Base-by-base conservation (phyloP, 805 yeast species). In the Myxozyma neglecta region DNA sequence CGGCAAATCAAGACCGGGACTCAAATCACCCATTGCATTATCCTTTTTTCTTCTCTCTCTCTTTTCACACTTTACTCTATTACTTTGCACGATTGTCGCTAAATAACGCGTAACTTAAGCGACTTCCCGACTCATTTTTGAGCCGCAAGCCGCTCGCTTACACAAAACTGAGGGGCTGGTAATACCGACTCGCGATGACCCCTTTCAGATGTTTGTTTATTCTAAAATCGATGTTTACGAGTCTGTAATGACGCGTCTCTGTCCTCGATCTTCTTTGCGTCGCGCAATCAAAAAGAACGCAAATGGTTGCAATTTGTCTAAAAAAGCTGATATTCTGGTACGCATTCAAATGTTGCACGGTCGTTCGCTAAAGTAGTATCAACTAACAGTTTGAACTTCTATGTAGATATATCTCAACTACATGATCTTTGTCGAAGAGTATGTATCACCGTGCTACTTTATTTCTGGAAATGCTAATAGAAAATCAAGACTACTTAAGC, bases 391-490 rank as follows among this genome's bases (percentile, higher is more conserved):
- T 52, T 47, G 55, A 20, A 36, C 35, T 35, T 16, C 43, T 42
- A 34, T 18, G 32, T 32, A 65, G 68, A 56, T 65, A 20, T 65
- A 60, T 37, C 61, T 65, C 40, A 52, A 64, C 43, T 64, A 64
- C 35, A 42, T 64, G 9, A 39, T 64, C 4, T 65, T 65, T 49
- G 39, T 65, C 39, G 66, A 65, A 35, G 58, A 40, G 68, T 65
- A 56, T 5, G 59, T 37, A 24, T n/a, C 47, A 1, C 18, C 16
- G 32, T 6, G 32, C 9, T 3, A 39, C n/a, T 3, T 11, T n/a
- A n/a, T n/a, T n/a, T n/a, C 42, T 3, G 3, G n/a, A 13, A 39
- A 3, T 39, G 42, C 42, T 20, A 11, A 37, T 39, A 18, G 11
- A 18, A 24, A 29, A 16, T 1, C 18, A 24, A 63, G 66, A 14